phyloP scores from a whole-genome alignment of 192 early-diverging fungal genomes.

The Entophlyctis luteolus region DNA sequence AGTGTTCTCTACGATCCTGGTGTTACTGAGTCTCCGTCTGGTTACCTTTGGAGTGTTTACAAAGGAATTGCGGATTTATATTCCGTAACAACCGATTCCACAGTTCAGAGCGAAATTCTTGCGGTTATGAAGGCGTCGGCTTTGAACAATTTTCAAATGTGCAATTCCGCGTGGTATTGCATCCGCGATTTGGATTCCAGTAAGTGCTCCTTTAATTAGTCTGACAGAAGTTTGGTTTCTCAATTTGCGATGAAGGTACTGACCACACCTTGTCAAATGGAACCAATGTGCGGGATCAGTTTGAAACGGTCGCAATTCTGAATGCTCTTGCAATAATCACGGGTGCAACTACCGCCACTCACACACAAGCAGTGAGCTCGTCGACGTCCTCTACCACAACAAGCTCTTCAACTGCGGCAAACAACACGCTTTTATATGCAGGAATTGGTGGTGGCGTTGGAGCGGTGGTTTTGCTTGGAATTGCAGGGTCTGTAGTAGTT shows the following conservation, averaged over 20 bases:
- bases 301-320: slow-evolving; percentile 16
- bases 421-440: background rate
- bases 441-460: slow-evolving; percentile 9
- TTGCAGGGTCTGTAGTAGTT: background rate
- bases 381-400: background rate
- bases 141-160: background rate
- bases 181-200: slow-evolving; percentile 15
- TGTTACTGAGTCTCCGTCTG: background rate
- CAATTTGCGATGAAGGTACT: background rate
- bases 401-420: background rate
- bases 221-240: background rate
- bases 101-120: background rate
- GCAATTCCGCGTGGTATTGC: slow-evolving; percentile 14
- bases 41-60: slow-evolving; percentile 5
- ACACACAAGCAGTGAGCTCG: background rate
- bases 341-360: background rate
- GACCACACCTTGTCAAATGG: slow-evolving; percentile 19
- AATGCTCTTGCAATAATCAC: slow-evolving; percentile 8
- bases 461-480: background rate
- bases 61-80: slow-evolving; percentile 18
- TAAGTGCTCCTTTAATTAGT: background rate
- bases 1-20: background rate
- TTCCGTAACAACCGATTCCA: background rate
- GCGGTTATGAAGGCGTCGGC: background rate
- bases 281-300: slow-evolving; percentile 19